phyloP scores from a whole-genome alignment of 345 rosid genomes.

The Anastatica hierochuntica region DNA sequence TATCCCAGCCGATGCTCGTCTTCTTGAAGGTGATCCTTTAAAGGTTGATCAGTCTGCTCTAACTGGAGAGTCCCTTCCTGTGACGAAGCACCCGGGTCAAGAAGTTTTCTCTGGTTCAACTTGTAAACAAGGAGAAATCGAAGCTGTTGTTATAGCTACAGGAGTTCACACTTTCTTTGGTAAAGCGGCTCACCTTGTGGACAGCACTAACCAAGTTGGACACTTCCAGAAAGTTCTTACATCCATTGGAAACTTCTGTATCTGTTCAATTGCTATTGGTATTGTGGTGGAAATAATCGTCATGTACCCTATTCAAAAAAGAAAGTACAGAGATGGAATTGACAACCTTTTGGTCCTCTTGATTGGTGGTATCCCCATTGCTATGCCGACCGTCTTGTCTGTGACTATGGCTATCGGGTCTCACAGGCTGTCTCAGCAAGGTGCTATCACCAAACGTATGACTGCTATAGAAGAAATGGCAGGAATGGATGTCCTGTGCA shows the following conservation, averaged over 20 bases:
- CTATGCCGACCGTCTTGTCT: constrained; percentile 97
- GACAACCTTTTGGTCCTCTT: constrained; percentile 81
- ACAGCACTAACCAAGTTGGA: constrained; percentile 36
- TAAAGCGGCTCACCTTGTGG: constrained; percentile 37
- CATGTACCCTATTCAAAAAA: constrained; percentile 40
- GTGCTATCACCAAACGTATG: constrained; percentile 37
- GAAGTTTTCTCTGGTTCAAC: constrained; percentile 37
- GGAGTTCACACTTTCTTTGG: constrained; percentile 36
- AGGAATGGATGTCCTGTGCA: constrained; percentile 33
- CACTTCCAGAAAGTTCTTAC: constrained; percentile 40
- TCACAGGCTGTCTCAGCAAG: constrained; percentile 32
- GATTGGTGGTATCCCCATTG: constrained; percentile 96
- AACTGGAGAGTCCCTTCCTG: constrained; percentile 82
- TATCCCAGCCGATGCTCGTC: constrained; percentile 87
- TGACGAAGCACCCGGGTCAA: constrained; percentile 31
- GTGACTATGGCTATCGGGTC: constrained; percentile 36
- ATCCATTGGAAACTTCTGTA: constrained; percentile 46
- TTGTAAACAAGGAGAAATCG: constrained; percentile 36
- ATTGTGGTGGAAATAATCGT: constrained; percentile 33
- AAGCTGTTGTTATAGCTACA: constrained; percentile 32
- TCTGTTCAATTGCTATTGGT: constrained; percentile 40
- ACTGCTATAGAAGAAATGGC: constrained; percentile 37
- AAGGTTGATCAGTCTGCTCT: constrained; percentile 85
- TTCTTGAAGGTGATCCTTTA: constrained; percentile 77
- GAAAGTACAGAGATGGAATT: constrained; percentile 54